These are phyloP conservation scores for Tolypocladium pustulatum DNA, from an alignment of 2,329 filamentous ascomycete species.

Conservation along the genomic window DNA sequence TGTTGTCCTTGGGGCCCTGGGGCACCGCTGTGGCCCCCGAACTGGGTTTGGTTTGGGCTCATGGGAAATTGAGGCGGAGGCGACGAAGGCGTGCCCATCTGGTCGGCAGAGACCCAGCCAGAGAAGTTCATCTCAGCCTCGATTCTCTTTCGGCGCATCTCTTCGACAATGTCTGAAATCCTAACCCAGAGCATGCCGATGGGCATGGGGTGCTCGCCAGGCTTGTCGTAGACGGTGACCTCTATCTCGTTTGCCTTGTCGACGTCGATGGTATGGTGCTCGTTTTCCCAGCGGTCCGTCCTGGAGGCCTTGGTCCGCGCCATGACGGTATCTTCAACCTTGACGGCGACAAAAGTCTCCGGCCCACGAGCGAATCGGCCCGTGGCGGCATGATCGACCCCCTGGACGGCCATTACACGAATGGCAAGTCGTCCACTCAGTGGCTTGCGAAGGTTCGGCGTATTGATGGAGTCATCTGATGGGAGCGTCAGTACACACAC, in stretches of 20 bases:
- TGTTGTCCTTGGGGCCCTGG: constrained; percentile 26
- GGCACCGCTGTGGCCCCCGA: constrained; percentile 33
- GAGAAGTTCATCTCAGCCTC: constrained; percentile 90
- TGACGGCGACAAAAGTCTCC: constrained; percentile 91
- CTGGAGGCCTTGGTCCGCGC: constrained; percentile 77
- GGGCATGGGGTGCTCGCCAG: constrained; percentile 78
- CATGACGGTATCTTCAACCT: constrained; percentile 89
- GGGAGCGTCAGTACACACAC: constrained; percentile 8
- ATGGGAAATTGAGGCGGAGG: constrained; percentile 47
- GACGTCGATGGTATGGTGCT: constrained; percentile 84
- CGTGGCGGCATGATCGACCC: constrained; percentile 85
- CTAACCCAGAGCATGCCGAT: constrained; percentile 94
- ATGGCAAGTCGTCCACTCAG: constrained; percentile 83
- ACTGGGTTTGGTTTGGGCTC: constrained; percentile 33
- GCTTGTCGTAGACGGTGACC: constrained; percentile 94
- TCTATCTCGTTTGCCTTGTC: constrained; percentile 99
- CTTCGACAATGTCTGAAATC: constrained; percentile 93
- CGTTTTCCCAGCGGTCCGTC: constrained; percentile 84
- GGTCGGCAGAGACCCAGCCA: constrained; percentile 95
- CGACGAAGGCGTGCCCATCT: constrained; percentile 58
- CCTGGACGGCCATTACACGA: constrained; percentile 77
- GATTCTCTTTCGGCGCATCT: constrained; percentile 94
- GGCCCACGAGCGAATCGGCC: constrained; percentile 80
- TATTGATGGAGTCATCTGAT: constrained; percentile 89
- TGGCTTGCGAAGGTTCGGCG: constrained; percentile 91